Evolutionary conservation across 495 filamentous ascomycete genomes (phyloP), one percentile per base, ranked within the genome.

Genomic region (Xylaria acuta): DNA sequence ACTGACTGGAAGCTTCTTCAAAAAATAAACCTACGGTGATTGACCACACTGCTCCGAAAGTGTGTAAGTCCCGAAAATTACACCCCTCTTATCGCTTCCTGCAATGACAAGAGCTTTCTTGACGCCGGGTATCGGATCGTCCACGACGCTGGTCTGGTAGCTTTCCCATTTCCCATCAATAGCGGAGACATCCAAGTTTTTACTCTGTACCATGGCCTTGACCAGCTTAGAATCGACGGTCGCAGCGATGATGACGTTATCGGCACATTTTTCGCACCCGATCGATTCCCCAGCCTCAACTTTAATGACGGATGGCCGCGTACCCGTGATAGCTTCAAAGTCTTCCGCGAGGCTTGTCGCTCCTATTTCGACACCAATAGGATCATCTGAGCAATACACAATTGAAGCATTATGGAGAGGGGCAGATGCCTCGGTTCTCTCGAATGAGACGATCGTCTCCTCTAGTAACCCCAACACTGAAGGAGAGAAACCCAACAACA

Each of bases 61-160:
- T 64, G 87, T 85, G 77, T 92, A 91, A 40, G 88, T 76, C 12
- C 90, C 90, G 73, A 86, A 92, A 34, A 91, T 87, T 1, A 88
- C 85, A 2, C 89, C 90, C 41, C 89, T 82, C 66, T 86, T 83
- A 78, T 91, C 89, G 67, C 87, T 80, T 34, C 90, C 90, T 18
- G 85, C 85, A 75, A 92, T 90, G 16, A 90, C 86, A 41, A 92
- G 79, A 1, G 88, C 88, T 25, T 75, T 72, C 66, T 34, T 74
- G 70, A 84, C 81, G 8, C 86, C 81, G 30, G 82, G 80, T 51
- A 88, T 66, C 36, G 90, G 84, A 51, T 79, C 74, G 22, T 82
- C 77, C 4, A 91, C 82, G 8, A 91, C 77, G 27, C 81, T 75
- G 27, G 87, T 87, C 12, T 82, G 79, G 75, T 86, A 92, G 0